These are phyloP conservation scores for Coleophoma eucalyptorum DNA, from an alignment of 2,329 filamentous ascomycete genomes.

Conservation along the genomic window DNA sequence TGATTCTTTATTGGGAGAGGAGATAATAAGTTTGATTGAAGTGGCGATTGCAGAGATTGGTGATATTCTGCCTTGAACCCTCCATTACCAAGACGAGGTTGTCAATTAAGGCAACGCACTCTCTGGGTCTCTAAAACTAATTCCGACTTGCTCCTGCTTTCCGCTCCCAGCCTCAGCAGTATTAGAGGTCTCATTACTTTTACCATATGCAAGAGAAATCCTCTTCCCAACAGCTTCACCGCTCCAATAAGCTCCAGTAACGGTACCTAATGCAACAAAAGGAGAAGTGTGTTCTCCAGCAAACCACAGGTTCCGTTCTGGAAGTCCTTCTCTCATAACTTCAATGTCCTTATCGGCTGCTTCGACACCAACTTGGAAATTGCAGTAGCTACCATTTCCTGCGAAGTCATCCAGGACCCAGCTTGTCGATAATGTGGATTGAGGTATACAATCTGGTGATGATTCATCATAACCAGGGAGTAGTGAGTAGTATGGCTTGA, in stretches of 20 bases:
- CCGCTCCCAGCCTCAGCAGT: slow-evolving; percentile 2
- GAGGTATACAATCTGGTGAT: slow-evolving; percentile 46
- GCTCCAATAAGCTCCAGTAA: slow-evolving; percentile 89
- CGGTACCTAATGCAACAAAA: slow-evolving; percentile 84
- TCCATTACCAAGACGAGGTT: too few relatives aligned
- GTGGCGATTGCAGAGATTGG: too few relatives aligned
- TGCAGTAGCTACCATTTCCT: slow-evolving; percentile 65
- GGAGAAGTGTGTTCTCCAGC: slow-evolving; percentile 79
- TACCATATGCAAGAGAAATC: slow-evolving; percentile 53
- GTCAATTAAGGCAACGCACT: too few relatives aligned
- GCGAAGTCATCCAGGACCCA: slow-evolving; percentile 65
- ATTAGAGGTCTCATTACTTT: not conserved
- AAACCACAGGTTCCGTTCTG: slow-evolving; percentile 46
- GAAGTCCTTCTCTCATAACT: slow-evolving; percentile 41
- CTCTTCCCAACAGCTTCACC: slow-evolving; percentile 73
- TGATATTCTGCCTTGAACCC: too few relatives aligned
- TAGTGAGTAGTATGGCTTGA: slow-evolving; percentile 61
- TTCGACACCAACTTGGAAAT: slow-evolving; percentile 60
- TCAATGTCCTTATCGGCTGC: slow-evolving; percentile 58
- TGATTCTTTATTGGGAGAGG: not conserved
- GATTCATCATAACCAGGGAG: slow-evolving; percentile 51
- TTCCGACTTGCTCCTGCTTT: slow-evolving; percentile 2
- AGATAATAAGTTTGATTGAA: not conserved
- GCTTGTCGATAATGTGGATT: slow-evolving; percentile 52
- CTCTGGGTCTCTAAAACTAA: slow-evolving; percentile 7